Evolutionary conservation across 1,284 basidiomycete species (phyloP), one percentile per base, ranked within the genome.

Genomic region (Apiotrichum akiyoshidainum): DNA sequence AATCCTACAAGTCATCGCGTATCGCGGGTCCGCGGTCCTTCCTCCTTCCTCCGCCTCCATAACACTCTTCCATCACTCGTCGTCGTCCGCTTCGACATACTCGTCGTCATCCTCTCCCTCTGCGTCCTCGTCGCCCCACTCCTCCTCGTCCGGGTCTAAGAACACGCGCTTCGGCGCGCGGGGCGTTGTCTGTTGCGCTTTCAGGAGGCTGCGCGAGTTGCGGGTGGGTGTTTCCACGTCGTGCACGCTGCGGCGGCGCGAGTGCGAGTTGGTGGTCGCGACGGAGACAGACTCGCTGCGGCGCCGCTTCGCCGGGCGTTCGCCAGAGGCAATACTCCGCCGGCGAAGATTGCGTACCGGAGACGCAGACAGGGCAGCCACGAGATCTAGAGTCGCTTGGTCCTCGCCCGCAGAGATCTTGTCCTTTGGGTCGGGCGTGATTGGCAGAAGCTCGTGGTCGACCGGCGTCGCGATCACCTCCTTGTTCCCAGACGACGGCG

Each of bases 331-430:
- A 12, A 57, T 45, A 10, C 54, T 55, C 6, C 72, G 64, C 31
- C 67, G 66, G 19, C 74, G 57, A n/a, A 76, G 59, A 33, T 44
- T 63, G 22, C 73, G 59, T 13, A 57, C 58, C 2, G 71, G 69
- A 16, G 60, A 64, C 1, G 48, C 52, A 3, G 70, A 59, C 21
- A 74, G 54, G 5, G 67, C 66, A 6, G 71, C 69, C 13, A 74
- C 70, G 16, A 73, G 67, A 16, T 66, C 68, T 7, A 72, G 62
- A 7, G 72, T 74, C 35, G 71, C 72, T 52, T 64, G 59, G 60
- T 72, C 72, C 60, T 73, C 61, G 2, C 71, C 74, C 8, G 60
- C 55, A 3, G 59, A 46, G 34, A 71, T 44, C 46, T 57, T 54
- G 35, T 55, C 52, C 10, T 53, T 56, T 5, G 45, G 26, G 21